Conservation (phyloP, 441 rosid species). For the Croton laevigatus region DNA sequence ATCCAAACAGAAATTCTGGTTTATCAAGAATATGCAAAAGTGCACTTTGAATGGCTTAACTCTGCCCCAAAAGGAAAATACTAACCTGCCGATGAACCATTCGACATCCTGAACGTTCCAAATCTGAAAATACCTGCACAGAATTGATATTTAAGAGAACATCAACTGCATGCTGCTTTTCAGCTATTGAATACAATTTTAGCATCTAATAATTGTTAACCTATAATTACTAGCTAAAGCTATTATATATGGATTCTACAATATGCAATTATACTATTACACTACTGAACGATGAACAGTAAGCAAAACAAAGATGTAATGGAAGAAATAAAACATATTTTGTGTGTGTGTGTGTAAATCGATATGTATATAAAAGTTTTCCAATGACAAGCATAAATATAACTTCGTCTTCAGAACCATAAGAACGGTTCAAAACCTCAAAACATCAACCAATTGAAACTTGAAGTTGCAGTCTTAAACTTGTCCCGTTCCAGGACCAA, state of each 20-base stretch:
- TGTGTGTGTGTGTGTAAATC: background rate
- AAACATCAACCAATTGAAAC: background rate
- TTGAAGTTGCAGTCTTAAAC: background rate
- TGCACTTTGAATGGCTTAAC: background rate
- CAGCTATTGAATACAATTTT: background rate
- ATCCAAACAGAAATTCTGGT: background rate
- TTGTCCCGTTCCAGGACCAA: background rate
- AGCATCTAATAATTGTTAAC: background rate
- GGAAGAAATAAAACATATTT: background rate
- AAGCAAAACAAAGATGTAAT: background rate
- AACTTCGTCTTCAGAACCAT: background rate
- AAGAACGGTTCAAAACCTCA: background rate
- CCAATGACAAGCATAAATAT: slow-evolving; percentile 1
- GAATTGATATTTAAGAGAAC: slow-evolving; percentile 7
- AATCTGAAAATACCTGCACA: slow-evolving; percentile 87
- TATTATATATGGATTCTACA: background rate
- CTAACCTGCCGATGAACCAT: slow-evolving; percentile 95
- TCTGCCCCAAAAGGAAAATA: slow-evolving; percentile 20
- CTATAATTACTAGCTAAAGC: slow-evolving; percentile 10
- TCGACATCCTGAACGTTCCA: slow-evolving; percentile 94
- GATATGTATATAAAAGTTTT: background rate
- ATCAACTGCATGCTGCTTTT: background rate
- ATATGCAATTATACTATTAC: background rate
- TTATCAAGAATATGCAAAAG: slow-evolving; percentile 4
- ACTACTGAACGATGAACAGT: background rate